A percentile compares a stretch with the other conserved stretches of the same genome.
These are phyloP conservation scores for Batrachochytrium dendrobatidis DNA, from an alignment of 371 early-diverging fungal species.

Conservation along the genomic window DNA sequence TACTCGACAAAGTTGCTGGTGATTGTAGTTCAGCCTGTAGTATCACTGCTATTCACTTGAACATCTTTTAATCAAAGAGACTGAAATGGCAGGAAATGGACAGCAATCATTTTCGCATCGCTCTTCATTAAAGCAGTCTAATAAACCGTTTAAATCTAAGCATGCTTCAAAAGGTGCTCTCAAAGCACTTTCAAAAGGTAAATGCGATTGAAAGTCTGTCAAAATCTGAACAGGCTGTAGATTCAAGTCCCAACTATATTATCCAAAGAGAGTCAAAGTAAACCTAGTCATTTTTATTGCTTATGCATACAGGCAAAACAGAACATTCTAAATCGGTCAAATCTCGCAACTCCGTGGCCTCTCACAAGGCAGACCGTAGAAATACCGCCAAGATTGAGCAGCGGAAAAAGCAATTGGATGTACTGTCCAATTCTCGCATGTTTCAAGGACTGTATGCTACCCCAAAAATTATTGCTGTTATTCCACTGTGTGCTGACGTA, in stretches of 20 bases:
- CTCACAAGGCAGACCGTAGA: conserved; percentile 69
- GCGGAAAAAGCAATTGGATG: conserved; percentile 72
- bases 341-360: conserved; percentile 10
- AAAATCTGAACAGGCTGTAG: not conserved
- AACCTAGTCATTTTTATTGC: too few relatives aligned
- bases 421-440: conserved; percentile 58
- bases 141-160: conserved; percentile 92
- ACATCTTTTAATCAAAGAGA: too few relatives aligned
- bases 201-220: not conserved
- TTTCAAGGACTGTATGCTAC: conserved; percentile 77
- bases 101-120: conserved; percentile 18
- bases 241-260: not conserved
- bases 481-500: conserved; percentile 80
- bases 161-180: conserved; percentile 75
- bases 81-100: not conserved
- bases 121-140: conserved; percentile 68
- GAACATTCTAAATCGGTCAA: conserved; percentile 54
- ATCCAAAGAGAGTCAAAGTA: not conserved
- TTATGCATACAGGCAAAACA: conserved; percentile 54
- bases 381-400: conserved; percentile 74
- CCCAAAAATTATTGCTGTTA: conserved; percentile 78
- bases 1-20: too few relatives aligned
- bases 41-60: too few relatives aligned
- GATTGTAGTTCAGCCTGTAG: too few relatives aligned
- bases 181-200: conserved; percentile 73